Percentiles rank a stretch among this genome's conserved stretches.
Conservation (phyloP, 2,329 filamentous ascomycete genomes). For the Bipolaris oryzae region DNA sequence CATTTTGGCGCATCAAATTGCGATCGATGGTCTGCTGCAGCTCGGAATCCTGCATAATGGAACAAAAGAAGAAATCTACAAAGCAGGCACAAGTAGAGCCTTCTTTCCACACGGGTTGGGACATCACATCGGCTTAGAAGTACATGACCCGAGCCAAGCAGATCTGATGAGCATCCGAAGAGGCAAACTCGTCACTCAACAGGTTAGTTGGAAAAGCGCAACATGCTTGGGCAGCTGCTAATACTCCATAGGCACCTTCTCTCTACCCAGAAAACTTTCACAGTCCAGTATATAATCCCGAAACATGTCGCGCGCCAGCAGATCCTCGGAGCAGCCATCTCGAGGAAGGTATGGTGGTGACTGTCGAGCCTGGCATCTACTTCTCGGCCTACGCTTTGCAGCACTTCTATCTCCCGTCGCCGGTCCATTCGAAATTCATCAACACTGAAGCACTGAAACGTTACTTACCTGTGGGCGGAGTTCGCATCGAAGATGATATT, state of each 20-base stretch:
- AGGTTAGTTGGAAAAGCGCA: constrained; percentile 22
- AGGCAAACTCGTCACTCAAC: constrained; percentile 28
- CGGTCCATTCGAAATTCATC: constrained; percentile 76
- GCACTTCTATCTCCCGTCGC: constrained; percentile 72
- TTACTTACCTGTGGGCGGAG: constrained; percentile 83
- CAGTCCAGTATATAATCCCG: constrained; percentile 38
- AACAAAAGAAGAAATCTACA: constrained; percentile 71
- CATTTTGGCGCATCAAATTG: constrained; percentile 72
- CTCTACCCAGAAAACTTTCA: constrained; percentile 43
- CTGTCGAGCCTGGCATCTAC: constrained; percentile 68
- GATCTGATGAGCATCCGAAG: constrained; percentile 43
- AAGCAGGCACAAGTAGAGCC: constrained; percentile 78
- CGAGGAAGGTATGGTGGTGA: constrained; percentile 62
- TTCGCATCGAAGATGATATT: constrained; percentile 75
- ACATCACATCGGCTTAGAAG: constrained; percentile 91
- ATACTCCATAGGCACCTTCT: constrained; percentile 34
- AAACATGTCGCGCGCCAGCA: constrained; percentile 40
- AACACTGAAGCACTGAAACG: constrained; percentile 72
- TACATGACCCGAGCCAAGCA: constrained; percentile 68
- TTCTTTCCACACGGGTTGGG: constrained; percentile 93
- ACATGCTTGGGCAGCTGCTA: constrained; percentile 1
- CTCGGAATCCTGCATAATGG: constrained; percentile 75
- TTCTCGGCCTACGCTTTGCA: constrained; percentile 90
- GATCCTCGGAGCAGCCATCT: constrained; percentile 47
- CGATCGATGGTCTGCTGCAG: constrained; percentile 70